Conservation (phyloP, 805 yeast genomes). For the Lipomyces kockii region DNA sequence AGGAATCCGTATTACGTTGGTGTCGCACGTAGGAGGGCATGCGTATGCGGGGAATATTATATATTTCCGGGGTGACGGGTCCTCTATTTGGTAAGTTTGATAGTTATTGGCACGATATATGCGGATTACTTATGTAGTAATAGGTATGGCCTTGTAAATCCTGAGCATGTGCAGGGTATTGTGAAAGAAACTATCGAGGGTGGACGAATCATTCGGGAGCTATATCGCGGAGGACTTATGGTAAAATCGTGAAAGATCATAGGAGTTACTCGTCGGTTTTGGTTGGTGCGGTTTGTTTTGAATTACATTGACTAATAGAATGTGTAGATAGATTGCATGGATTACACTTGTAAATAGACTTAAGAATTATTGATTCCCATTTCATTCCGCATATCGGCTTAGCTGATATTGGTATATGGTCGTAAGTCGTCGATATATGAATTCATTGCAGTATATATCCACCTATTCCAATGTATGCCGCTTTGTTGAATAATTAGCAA, state of each 20-base stretch:
- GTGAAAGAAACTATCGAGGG: conserved; percentile 58
- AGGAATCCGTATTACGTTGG: conserved; percentile 52
- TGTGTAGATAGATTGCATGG: not conserved
- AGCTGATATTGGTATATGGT: not conserved
- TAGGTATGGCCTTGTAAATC: conserved; percentile 81
- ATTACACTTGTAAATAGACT: not conserved
- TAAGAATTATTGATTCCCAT: not conserved
- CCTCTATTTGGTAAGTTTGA: conserved; percentile 40
- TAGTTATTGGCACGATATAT: not conserved
- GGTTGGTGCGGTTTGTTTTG: not conserved
- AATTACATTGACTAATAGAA: not conserved
- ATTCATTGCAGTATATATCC: not conserved
- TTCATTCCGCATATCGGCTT: not conserved
- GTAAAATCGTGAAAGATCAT: not conserved
- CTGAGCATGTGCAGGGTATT: conserved; percentile 68
- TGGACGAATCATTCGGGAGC: conserved; percentile 57
- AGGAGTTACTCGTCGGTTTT: not conserved
- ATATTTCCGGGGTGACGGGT: conserved; percentile 54
- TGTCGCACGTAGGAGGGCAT: conserved; percentile 87
- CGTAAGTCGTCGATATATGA: not conserved
- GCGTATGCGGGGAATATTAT: conserved; percentile 83
- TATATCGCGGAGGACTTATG: conserved; percentile 47
- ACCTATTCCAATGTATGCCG: too few relatives aligned
- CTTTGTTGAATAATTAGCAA: too few relatives aligned
- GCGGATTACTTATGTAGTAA: conserved; percentile 38